Conservation (phyloP, 306 rosid species). For the peach (Prunus persica) region Prunus_persica_NCBIv2 NC_034009.1:43793501-43794000, state of each 20-base stretch:
- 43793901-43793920: conserved; percentile 75
- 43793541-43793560: not conserved
- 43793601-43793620: conserved; percentile 17
- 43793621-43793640: not conserved
- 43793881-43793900: conserved; percentile 64
- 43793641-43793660: conserved; percentile 11
- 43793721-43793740: conserved; percentile 45
- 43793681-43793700: conserved; percentile 15
- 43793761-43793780: conserved; percentile 85
- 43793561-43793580: not conserved
- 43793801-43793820: conserved; percentile 94
- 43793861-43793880: conserved; percentile 76
- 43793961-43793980: conserved; percentile 89
- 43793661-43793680: conserved; percentile 14
- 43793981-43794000: conserved; percentile 96
- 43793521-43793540: not conserved
- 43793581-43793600: not conserved
- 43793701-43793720: conserved; percentile 59
- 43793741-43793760: conserved; percentile 44
- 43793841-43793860: conserved; percentile 62
- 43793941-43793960: conserved; percentile 60
- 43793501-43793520: not conserved
- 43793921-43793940: conserved; percentile 91
- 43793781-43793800: conserved; percentile 97
- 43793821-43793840: conserved; percentile 90